A percentile compares a stretch with the other conserved stretches of the same genome.
Conservation (phyloP, 1,139 yeast genomes). For the Ashbya aceris region DNA sequence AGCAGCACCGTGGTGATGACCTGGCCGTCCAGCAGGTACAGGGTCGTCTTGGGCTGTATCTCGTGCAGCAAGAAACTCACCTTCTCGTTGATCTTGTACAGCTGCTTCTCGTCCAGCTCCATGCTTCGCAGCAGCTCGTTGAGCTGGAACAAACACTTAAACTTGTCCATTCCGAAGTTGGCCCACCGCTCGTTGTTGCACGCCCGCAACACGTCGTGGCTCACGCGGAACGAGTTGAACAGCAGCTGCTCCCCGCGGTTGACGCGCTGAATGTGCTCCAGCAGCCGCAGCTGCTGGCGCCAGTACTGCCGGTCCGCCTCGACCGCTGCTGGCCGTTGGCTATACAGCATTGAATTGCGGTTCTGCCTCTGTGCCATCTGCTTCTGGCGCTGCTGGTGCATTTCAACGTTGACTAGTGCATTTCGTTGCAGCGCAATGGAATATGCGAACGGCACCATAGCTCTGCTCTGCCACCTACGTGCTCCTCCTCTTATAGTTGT, state of each 20-base stretch:
- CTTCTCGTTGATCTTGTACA: constrained; percentile 10
- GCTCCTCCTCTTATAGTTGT: too few relatives aligned
- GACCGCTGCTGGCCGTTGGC: neutral
- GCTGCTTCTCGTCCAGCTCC: constrained; percentile 6
- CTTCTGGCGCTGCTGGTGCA: neutral
- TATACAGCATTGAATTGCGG: neutral
- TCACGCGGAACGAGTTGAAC: constrained; percentile 7
- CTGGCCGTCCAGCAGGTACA: constrained; percentile 5
- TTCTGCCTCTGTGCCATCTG: neutral
- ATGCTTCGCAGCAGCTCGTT: constrained; percentile 3
- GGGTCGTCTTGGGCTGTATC: constrained; percentile 2
- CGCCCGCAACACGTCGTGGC: constrained; percentile 5
- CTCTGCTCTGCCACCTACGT: too few relatives aligned
- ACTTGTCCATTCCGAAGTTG: constrained; percentile 6
- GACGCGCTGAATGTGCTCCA: constrained; percentile 10
- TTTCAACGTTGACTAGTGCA: neutral
- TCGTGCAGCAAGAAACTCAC: constrained; percentile 7
- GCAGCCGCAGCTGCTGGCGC: constrained; percentile 3
- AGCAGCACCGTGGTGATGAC: constrained; percentile 7
- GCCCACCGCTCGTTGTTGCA: constrained; percentile 7
- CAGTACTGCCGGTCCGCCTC: neutral
- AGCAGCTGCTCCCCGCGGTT: constrained; percentile 6
- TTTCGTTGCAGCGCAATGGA: neutral
- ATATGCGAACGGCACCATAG: neutral
- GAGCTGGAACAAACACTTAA: constrained; percentile 7